Percentiles rank a stretch among this genome's conserved stretches.
Evolutionary conservation across 345 rosid genomes (phyloP).

Genomic region (Geranium brycei): DNA sequence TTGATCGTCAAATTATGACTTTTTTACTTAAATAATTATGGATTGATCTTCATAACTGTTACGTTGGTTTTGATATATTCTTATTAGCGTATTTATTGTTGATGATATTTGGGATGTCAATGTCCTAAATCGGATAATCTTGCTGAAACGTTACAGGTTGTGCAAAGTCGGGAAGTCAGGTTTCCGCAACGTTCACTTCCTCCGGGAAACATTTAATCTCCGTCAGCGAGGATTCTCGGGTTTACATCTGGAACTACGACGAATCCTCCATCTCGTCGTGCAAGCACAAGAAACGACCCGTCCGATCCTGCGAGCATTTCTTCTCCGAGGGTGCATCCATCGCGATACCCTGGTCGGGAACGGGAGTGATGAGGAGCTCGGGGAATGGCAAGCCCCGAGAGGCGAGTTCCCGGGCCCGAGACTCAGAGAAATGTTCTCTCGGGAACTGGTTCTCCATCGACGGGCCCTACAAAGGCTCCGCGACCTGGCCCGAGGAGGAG

Average conservation of each 20-base stretch:
- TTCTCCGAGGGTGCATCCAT: slow-evolving; percentile 43
- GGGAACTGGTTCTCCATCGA: slow-evolving; percentile 46
- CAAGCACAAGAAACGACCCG: slow-evolving; percentile 27
- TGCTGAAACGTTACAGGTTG: slow-evolving; percentile 25
- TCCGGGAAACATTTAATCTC: slow-evolving; percentile 67
- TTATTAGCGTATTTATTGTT: no score
- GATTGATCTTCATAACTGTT: no score
- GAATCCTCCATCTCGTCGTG: slow-evolving; percentile 17
- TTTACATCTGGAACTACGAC: slow-evolving; percentile 63
- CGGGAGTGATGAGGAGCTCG: slow-evolving; percentile 6
- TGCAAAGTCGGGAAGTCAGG: slow-evolving; percentile 49
- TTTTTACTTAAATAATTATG: no score
- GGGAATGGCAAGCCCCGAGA: slow-evolving; percentile 7
- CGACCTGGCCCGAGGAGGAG: slow-evolving; percentile 94
- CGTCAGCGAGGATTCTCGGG: slow-evolving; percentile 56
- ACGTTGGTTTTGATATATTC: no score
- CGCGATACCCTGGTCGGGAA: slow-evolving; percentile 52
- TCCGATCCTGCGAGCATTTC: slow-evolving; percentile 61
- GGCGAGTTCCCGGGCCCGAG: slow-evolving; percentile 14
- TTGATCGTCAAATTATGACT: no score
- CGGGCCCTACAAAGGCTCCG: slow-evolving; percentile 35
- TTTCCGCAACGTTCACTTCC: slow-evolving; percentile 64
- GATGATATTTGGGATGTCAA: no score
- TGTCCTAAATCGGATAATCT: no score
- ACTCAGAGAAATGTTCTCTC: slow-evolving; percentile 33